Evolutionary conservation across 257 asterid species (phyloP), one percentile per base, ranked within the genome.

Genomic region (Ocimum tenuiflorum): DNA sequence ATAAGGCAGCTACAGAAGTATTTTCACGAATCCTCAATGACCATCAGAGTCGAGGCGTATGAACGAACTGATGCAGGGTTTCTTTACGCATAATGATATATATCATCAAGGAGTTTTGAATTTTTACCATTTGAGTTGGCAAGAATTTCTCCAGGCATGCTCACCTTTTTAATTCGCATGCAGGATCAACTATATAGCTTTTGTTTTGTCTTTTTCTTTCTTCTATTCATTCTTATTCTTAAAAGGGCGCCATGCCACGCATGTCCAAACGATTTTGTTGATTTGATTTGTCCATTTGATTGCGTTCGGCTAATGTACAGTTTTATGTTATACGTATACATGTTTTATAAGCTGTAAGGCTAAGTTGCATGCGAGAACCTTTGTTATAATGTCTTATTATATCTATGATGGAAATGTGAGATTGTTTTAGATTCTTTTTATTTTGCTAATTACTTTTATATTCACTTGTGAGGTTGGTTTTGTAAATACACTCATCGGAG

Each of bases 81-180:
- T 38, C 50, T n/a, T 11, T 2, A 8, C 1, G 19, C 6, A 59
- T 8, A 13, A n/a, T n/a, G n/a, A n/a, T n/a, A n/a, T n/a, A n/a
- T n/a, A n/a, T n/a, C n/a, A n/a, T n/a, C n/a, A n/a, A n/a, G n/a
- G n/a, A n/a, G n/a, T n/a, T n/a, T n/a, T n/a, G n/a, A n/a, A n/a
- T n/a, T n/a, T n/a, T n/a, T n/a, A n/a, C n/a, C n/a, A n/a, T n/a
- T n/a, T n/a, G n/a, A n/a, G n/a, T 18, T 36, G 27, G 24, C 38
- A 38, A 57, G 22, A 49, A 42, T 45, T 57, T 57, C 45, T 35
- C 68, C 45, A 42, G 68, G 81, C 84, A 73, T 69, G 84, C 75
- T 43, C 41, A 51, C 46, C 59, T 73, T 79, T 58, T 76, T 60
- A 65, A 49, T 62, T 51, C 50, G 81, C 81, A 65, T 69, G 84